Conservation (phyloP, 495 filamentous ascomycete species). For the Pyronema domesticum region DNA sequence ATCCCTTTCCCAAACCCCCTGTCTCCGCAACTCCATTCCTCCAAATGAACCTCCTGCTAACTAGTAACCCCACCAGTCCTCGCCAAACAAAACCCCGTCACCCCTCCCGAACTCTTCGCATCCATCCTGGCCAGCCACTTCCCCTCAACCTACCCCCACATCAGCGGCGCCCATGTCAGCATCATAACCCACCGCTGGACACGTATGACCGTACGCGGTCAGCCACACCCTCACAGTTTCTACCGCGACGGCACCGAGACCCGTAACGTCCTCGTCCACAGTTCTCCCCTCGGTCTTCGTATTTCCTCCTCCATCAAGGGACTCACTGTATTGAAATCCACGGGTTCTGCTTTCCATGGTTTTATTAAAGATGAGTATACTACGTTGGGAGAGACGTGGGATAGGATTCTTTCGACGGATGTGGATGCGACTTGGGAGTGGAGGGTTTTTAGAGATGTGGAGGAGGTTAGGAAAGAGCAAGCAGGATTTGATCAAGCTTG, state of each 20-base stretch:
- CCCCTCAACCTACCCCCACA: conserved; percentile 69
- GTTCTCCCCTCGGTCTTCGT: conserved; percentile 40
- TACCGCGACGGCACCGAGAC: conserved; percentile 76
- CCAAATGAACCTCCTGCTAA: background rate
- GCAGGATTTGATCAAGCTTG: conserved; percentile 62
- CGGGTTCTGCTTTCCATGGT: conserved; percentile 89
- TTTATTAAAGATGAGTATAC: conserved; percentile 89
- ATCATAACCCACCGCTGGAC: conserved; percentile 81
- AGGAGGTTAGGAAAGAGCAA: conserved; percentile 45
- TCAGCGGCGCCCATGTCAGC: conserved; percentile 61
- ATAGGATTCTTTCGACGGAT: conserved; percentile 86
- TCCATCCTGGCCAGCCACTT: conserved; percentile 73
- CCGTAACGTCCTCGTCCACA: conserved; percentile 48
- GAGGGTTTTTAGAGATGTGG: conserved; percentile 48
- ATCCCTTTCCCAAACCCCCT: background rate
- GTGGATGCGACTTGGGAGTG: conserved; percentile 75
- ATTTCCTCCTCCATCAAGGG: conserved; percentile 54
- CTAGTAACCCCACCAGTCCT: conserved; percentile 23
- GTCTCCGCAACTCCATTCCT: background rate
- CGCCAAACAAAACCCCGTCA: conserved; percentile 84
- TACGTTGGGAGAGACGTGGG: conserved; percentile 73
- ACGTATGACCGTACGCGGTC: conserved; percentile 69
- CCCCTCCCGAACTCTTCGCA: conserved; percentile 83
- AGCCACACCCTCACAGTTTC: conserved; percentile 93
- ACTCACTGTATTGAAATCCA: conserved; percentile 85